Evolutionary conservation across 805 yeast species (phyloP), one percentile per base, ranked within the genome.

Genomic region (Teunomyces cretensis): DNA sequence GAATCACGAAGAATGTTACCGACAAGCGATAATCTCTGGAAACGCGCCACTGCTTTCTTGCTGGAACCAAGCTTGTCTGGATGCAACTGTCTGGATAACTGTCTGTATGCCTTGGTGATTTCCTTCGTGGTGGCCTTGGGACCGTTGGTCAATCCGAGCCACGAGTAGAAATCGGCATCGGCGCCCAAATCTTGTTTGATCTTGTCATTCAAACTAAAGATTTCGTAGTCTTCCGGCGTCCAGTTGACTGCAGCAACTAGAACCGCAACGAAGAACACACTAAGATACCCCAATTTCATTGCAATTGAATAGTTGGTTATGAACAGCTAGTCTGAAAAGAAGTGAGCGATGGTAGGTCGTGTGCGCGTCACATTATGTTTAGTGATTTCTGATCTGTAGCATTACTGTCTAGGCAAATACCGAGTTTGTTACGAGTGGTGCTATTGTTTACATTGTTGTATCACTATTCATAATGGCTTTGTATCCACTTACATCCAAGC

Each of bases 21-120:
- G 16, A 88, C 86, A 22, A 83, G 64, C 28, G 94, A 86, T 30
- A 94, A 75, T 24, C 92, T 72, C 56, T 92, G 88, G 60, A 84
- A 94, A 32, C 88, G 74, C 53, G 82, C 86, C 49, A 78, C 83
- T 4, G 85, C 86, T 16, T 64, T 60, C 50, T 79, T 79, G 9
- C 57, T 55, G 9, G 57, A 49, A 9, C 57, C 52, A 41, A 62
- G 54, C 63, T 92, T 90, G 65, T 92, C 99, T 0, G 99, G 99
- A 60, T 92, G 99, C 53, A 86, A 73, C 50, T 72, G 74, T 42
- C 85, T 74, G 2, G 96, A 83, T 27, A 84, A 60, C 55, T 80
- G 84, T 58, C 88, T 81, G 67, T 86, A 85, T 16, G 86, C 85
- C 52, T 78, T 80, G 43, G 71, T 71, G 41, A 86, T 80, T 49